phyloP scores from a whole-genome alignment of 1,284 basidiomycete genomes.

The Rhodotorula sp. region DNA sequence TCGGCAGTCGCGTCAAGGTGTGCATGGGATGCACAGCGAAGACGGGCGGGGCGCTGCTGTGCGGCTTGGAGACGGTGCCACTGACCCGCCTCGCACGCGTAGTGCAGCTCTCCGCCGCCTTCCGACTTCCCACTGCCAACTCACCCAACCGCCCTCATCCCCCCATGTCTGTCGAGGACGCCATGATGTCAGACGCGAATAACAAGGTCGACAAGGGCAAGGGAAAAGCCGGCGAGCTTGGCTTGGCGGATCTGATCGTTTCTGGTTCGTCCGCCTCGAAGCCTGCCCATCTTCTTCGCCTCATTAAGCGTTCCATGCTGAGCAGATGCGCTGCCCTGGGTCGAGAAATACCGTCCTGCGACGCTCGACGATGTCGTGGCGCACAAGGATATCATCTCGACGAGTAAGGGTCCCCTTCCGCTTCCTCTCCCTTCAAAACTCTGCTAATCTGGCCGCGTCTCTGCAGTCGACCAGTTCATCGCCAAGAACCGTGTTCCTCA shows the following conservation, averaged over 20 bases:
- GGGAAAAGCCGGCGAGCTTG: conserved; percentile 18
- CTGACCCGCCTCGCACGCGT: too few species aligned
- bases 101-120: neutral
- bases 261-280: neutral
- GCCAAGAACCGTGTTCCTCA: conserved; percentile 92
- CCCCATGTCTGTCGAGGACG: conserved; percentile 8
- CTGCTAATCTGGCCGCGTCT: too few species aligned
- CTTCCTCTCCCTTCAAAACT: neutral
- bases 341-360: conserved; percentile 90
- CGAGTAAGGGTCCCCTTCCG: conserved; percentile 59
- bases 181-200: conserved; percentile 20
- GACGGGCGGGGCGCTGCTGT: too few species aligned
- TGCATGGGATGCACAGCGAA: too few species aligned
- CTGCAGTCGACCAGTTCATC: conserved; percentile 91
- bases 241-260: conserved; percentile 11
- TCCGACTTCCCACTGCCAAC: neutral
- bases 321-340: conserved; percentile 59
- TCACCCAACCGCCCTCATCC: neutral
- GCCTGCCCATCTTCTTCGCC: neutral
- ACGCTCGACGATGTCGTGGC: conserved; percentile 88
- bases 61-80: too few species aligned
- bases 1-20: too few species aligned
- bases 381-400: conserved; percentile 87
- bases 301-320: neutral
- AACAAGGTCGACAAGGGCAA: conserved; percentile 32